These are phyloP conservation scores for Pyropia haitanensis DNA, from an alignment of 23 red algal species.

Conservation along the genomic window DNA sequence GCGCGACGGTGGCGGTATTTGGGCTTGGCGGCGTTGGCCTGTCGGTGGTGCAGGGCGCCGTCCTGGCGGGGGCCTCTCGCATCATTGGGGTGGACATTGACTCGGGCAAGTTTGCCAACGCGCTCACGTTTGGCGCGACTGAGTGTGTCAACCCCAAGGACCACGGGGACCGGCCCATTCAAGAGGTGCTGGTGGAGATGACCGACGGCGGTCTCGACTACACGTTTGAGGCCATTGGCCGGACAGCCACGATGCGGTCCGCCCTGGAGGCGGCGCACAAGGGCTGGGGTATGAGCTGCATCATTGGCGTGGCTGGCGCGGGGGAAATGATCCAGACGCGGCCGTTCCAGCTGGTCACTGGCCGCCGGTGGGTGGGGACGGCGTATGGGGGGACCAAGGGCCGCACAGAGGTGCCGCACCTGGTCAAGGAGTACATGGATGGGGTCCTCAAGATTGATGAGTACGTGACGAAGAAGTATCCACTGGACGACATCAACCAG, in stretches of 20 bases:
- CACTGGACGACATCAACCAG: slow-evolving; percentile 65
- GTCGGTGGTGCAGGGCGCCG: slow-evolving; percentile 59
- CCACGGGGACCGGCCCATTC: slow-evolving; percentile 44
- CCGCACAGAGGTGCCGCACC: slow-evolving; percentile 55
- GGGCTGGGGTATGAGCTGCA: slow-evolving; percentile 89
- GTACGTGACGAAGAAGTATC: slow-evolving; percentile 60
- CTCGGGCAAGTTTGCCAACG: slow-evolving; percentile 62
- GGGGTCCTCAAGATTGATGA: slow-evolving; percentile 78
- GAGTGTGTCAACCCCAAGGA: slow-evolving; percentile 79
- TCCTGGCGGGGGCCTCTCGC: slow-evolving; percentile 46
- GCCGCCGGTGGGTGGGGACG: slow-evolving; percentile 79
- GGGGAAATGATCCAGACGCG: slow-evolving; percentile 82
- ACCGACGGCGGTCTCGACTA: slow-evolving; percentile 94
- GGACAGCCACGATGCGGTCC: slow-evolving; percentile 66
- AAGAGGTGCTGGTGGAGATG: slow-evolving; percentile 75
- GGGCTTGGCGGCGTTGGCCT: slow-evolving; percentile 84
- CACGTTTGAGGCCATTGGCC: slow-evolving; percentile 94
- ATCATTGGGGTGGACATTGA: slow-evolving; percentile 84
- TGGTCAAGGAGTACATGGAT: slow-evolving; percentile 86
- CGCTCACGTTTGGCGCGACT: slow-evolving; percentile 76
- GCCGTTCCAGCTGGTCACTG: slow-evolving; percentile 98
- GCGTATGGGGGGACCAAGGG: slow-evolving; percentile 93
- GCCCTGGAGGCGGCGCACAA: slow-evolving; percentile 93
- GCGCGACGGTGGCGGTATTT: slow-evolving; percentile 77
- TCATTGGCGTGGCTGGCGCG: slow-evolving; percentile 90